phyloP scores from a whole-genome alignment of 176 grass and related monocot genomes.

The bread wheat (Triticum aestivum) region DNA sequence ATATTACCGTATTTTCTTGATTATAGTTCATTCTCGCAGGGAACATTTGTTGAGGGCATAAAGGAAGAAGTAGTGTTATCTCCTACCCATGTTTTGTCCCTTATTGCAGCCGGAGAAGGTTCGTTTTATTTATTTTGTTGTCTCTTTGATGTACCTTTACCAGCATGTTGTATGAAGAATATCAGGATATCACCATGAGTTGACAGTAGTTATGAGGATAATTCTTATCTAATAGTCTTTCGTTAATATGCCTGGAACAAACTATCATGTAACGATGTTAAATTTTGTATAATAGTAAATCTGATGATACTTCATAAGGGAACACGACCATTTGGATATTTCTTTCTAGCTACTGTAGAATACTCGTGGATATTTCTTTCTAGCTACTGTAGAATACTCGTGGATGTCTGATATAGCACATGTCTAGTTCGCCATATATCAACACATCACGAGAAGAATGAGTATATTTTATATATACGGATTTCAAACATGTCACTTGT shows the following conservation, averaged over 20 bases:
- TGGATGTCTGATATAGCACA: background rate
- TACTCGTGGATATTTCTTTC: background rate
- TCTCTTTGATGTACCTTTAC: background rate
- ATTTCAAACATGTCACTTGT: background rate
- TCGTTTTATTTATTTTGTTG: slow-evolving; percentile 22
- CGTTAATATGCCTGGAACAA: background rate
- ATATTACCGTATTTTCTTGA: background rate
- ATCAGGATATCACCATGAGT: slow-evolving; percentile 14
- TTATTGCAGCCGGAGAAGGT: slow-evolving; percentile 99
- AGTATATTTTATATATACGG: background rate
- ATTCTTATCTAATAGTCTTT: slow-evolving; percentile 9
- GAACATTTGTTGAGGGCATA: slow-evolving; percentile 97
- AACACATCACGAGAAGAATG: background rate
- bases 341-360: background rate
- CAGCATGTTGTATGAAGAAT: background rate
- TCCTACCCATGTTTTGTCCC: slow-evolving; percentile 94
- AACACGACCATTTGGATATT: background rate
- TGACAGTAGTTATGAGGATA: slow-evolving; percentile 2
- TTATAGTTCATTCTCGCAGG: slow-evolving; percentile 48
- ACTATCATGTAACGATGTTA: slow-evolving; percentile 6
- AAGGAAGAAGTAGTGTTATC: slow-evolving; percentile 99
- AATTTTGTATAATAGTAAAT: background rate
- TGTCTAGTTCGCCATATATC: slow-evolving; percentile 14
- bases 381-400: background rate
- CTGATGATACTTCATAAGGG: background rate